phyloP scores from a whole-genome alignment of 768 basidiomycete genomes.

The Steccherinum ochraceum region DNA sequence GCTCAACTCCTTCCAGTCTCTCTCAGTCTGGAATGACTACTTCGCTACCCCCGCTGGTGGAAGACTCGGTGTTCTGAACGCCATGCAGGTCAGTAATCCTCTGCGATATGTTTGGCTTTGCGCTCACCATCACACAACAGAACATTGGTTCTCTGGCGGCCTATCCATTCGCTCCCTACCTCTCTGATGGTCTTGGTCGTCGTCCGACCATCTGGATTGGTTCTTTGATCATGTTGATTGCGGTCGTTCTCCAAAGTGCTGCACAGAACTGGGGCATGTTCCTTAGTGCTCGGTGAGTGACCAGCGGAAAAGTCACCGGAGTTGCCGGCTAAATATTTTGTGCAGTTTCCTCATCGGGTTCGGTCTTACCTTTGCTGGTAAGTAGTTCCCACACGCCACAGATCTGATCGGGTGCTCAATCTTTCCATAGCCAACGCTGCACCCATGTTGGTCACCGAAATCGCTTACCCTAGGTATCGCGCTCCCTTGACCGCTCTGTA shows the following conservation, averaged over 20 bases:
- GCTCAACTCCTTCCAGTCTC: constrained; percentile 76
- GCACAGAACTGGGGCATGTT: constrained; percentile 73
- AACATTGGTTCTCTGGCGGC: constrained; percentile 66
- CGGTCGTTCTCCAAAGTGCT: constrained; percentile 63
- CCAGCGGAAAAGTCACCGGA: background rate
- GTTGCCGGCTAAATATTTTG: constrained; percentile 3
- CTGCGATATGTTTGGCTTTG: background rate
- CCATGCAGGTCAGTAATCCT: constrained; percentile 51
- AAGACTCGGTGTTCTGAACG: constrained; percentile 63
- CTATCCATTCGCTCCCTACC: constrained; percentile 64
- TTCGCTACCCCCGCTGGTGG: constrained; percentile 51
- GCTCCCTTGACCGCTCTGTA: constrained; percentile 71
- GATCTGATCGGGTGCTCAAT: background rate
- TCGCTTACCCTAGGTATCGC: constrained; percentile 82
- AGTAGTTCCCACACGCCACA: constrained; percentile 11
- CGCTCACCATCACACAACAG: constrained; percentile 29
- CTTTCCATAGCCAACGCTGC: constrained; percentile 53
- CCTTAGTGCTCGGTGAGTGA: constrained; percentile 64
- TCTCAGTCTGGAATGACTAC: constrained; percentile 55
- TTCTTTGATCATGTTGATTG: constrained; percentile 63
- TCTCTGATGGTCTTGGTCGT: constrained; percentile 70
- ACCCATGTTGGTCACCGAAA: constrained; percentile 78
- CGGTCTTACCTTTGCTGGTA: constrained; percentile 65
- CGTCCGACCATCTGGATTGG: constrained; percentile 61
- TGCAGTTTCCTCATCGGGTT: constrained; percentile 66